Evolutionary conservation across 2,329 filamentous ascomycete genomes (phyloP), one percentile per base, ranked within the genome.

Genomic region (Polychaeton citri): DNA sequence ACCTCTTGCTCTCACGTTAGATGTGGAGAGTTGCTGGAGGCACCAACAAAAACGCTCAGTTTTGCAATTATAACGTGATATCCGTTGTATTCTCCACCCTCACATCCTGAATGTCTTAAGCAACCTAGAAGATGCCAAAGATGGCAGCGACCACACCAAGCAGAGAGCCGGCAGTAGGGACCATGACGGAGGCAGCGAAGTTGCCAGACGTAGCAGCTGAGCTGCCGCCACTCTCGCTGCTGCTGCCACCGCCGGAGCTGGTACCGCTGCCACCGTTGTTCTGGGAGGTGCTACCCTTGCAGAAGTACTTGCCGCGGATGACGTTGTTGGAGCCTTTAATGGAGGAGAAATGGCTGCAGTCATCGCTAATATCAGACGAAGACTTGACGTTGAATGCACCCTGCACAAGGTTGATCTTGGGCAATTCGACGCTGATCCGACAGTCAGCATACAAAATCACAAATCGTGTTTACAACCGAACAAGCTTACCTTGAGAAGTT

Each of bases 401-500:
- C 42, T 54, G 55, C 45, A 68, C 62, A 38, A 60, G 56, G 40
- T 54, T 47, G 28, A 69, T 54, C 13, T 63, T 55, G 41, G 82
- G 79, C 36, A 95, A 71, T 21, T 68, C 55, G 47, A 90, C 76
- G 41, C 85, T 93, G 49, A n/a, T 1, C 37, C 16, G 5, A 10
- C 49, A 64, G 58, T 39, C 19, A 20, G 17, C 18, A n/a, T 13
- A 17, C 12, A 4, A 3, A 17, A 5, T 32, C 15, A 12, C 10
- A 13, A 20, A 13, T 24, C 6, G 16, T 7, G 5, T 15, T 7
- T 6, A 5, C 9, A 9, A 33, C 6, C 2, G 9, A 2, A 10
- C 35, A 9, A 13, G 74, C 83, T 69, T 71, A 92, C 85, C 73
- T 68, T 44, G 76, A 71, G 62, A 95, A 92, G 66, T 76, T 81